Conservation (phyloP, 805 yeast species). For the Candida anglica region DNA sequence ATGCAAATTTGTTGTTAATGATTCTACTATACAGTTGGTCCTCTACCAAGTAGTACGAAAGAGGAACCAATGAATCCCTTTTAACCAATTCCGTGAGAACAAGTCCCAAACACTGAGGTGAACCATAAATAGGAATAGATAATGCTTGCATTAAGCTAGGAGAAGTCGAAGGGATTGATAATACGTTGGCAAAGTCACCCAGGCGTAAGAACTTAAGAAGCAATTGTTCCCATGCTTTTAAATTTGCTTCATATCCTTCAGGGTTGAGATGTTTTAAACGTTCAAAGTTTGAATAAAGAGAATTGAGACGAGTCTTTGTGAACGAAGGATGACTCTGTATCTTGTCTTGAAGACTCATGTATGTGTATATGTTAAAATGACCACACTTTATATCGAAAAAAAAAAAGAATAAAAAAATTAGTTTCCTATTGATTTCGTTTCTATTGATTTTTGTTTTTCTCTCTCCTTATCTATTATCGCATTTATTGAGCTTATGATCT, state of each 20-base stretch:
- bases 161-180: constrained; percentile 10
- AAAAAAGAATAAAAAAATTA: no score
- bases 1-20: no score
- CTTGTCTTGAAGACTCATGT: constrained; percentile 8
- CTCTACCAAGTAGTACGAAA: constrained; percentile 7
- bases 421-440: no score
- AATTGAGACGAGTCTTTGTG: constrained; percentile 24
- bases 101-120: constrained; percentile 22
- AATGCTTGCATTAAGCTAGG: constrained; percentile 15
- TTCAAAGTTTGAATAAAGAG: constrained; percentile 34
- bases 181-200: constrained; percentile 8
- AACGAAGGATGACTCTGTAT: constrained; percentile 16
- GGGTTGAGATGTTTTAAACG: constrained; percentile 29
- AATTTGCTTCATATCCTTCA: constrained; percentile 40
- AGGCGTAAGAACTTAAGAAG: constrained; percentile 15
- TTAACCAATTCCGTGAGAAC: constrained; percentile 23
- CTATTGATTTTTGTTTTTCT: no score
- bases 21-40: constrained; percentile 5
- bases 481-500: no score
- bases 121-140: constrained; percentile 25
- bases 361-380: not conserved
- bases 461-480: no score
- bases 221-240: constrained; percentile 32
- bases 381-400: not conserved
- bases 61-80: constrained; percentile 15